Conservation (phyloP, 2,329 filamentous ascomycete genomes). For the Alternaria novae-zelandiae region DNA sequence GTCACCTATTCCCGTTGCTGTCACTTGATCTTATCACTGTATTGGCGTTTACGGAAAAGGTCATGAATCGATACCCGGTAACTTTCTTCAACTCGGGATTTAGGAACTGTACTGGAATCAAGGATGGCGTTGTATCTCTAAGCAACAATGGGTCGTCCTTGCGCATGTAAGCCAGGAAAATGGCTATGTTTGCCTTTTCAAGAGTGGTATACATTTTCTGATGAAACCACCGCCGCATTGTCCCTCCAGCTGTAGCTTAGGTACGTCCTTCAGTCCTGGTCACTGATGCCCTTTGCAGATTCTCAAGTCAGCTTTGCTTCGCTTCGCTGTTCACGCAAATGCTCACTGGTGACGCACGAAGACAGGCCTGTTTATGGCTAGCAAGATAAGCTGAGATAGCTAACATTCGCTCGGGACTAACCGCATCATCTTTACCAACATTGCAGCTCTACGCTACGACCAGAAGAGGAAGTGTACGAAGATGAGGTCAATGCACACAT, state of each 20-base stretch:
- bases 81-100: neutral
- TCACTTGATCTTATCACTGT: neutral
- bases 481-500: neutral
- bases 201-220: neutral
- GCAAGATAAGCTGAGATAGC: neutral
- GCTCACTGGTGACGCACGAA: neutral
- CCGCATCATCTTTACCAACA: neutral
- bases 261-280: neutral
- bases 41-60: neutral
- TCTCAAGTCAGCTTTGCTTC: neutral
- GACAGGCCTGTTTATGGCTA: neutral
- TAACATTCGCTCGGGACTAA: neutral
- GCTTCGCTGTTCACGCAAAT: neutral
- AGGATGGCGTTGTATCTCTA: neutral
- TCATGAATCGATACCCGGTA: neutral
- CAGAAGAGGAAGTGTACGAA: neutral
- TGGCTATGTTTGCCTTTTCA: neutral
- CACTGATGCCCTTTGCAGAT: neutral
- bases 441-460: neutral
- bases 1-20: neutral
- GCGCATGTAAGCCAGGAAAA: neutral
- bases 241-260: neutral
- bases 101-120: neutral
- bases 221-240: neutral
- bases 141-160: neutral